Conservation (phyloP, 2,329 filamentous ascomycete species). For the Calycina herbarum region DNA sequence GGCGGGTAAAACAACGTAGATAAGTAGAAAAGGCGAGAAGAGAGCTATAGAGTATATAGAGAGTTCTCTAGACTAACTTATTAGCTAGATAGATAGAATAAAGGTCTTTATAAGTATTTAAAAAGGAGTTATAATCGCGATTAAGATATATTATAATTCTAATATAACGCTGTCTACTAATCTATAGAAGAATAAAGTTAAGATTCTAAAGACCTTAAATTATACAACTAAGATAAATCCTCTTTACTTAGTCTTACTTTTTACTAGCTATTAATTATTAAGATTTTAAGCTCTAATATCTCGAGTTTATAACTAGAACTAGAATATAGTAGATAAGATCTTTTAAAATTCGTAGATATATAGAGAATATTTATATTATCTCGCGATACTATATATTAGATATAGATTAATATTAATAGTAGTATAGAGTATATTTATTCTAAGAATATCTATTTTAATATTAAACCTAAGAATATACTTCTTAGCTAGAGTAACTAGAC, state of each 20-base stretch:
- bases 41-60: neutral
- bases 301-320: constrained; percentile 17
- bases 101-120: too few relatives aligned
- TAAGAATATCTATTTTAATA: neutral
- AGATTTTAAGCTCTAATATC: constrained; percentile 17
- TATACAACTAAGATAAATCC: neutral
- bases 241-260: constrained; percentile 10
- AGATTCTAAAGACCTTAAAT: constrained; percentile 7
- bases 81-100: too few relatives aligned
- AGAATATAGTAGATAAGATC: constrained; percentile 19
- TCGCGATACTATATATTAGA: constrained; percentile 13
- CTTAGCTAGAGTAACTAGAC: constrained; percentile 13
- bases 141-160: too few relatives aligned
- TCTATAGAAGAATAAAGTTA: neutral
- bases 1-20: neutral
- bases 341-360: constrained; percentile 18
- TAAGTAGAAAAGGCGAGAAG: neutral
- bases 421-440: neutral
- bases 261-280: constrained; percentile 18
- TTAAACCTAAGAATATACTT: constrained; percentile 16
- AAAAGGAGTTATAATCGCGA: too few relatives aligned
- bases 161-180: too few relatives aligned
- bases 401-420: constrained; percentile 21
- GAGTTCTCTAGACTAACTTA: neutral
- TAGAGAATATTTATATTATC: constrained; percentile 16